These are phyloP conservation scores for Fraxinus quadrangulata DNA, from an alignment of 257 asterid species.

Conservation along the genomic window DNA sequence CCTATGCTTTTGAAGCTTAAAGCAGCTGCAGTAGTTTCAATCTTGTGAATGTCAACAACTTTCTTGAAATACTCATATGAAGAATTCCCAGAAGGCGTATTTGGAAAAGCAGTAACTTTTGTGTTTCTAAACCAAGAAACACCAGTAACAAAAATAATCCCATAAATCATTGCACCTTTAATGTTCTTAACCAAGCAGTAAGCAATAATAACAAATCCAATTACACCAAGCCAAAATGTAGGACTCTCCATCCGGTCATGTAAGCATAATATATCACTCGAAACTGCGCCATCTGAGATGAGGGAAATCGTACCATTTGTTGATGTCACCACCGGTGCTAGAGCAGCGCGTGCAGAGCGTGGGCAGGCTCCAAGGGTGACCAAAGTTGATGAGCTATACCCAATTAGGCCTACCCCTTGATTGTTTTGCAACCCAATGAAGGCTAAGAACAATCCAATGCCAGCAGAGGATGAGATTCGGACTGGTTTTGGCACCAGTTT, in stretches of 20 bases:
- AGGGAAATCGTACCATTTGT: constrained; percentile 61
- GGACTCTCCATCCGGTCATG: constrained; percentile 81
- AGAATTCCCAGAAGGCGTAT: constrained; percentile 60
- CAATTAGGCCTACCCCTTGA: constrained; percentile 79
- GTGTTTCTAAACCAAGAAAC: constrained; percentile 89
- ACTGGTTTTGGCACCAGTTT: constrained; percentile 83
- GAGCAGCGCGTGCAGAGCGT: constrained; percentile 44
- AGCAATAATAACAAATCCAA: constrained; percentile 75
- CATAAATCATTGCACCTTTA: constrained; percentile 92
- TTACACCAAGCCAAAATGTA: constrained; percentile 80
- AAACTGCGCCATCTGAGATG: constrained; percentile 66
- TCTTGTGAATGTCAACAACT: constrained; percentile 70
- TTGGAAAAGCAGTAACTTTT: constrained; percentile 67
- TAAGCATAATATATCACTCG: constrained; percentile 73
- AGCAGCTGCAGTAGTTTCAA: constrained; percentile 77
- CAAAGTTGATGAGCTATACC: constrained; percentile 76
- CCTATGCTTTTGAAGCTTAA: constrained; percentile 72
- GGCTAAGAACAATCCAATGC: constrained; percentile 83
- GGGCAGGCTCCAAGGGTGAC: constrained; percentile 93
- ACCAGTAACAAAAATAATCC: constrained; percentile 77
- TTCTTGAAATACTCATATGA: constrained; percentile 64
- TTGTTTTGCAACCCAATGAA: constrained; percentile 85
- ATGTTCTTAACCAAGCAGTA: constrained; percentile 69
- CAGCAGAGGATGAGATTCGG: constrained; percentile 80
- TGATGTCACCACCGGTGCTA: constrained; percentile 55